Evolutionary conservation across 2,329 filamentous ascomycete species (phyloP).

Genomic region (Penicillium olsonii): DNA sequence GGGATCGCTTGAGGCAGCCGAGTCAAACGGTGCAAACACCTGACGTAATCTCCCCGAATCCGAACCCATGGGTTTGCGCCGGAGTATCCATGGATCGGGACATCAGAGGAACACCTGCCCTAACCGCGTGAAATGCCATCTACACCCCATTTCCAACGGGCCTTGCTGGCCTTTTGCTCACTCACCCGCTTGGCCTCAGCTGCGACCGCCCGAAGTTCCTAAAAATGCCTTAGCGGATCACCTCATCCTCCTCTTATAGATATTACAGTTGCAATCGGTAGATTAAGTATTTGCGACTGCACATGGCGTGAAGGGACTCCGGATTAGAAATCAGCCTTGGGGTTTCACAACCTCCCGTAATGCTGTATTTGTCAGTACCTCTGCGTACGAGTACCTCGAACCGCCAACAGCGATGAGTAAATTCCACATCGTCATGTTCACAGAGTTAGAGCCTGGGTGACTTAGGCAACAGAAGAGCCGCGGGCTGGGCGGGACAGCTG

Average conservation of each 20-base stretch:
- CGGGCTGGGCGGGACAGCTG: constrained; percentile 12
- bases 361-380: not conserved
- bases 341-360: constrained; percentile 7
- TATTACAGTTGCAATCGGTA: constrained; percentile 2
- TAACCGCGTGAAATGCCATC: not conserved
- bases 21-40: constrained; percentile 11
- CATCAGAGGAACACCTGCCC: not conserved
- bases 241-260: not conserved
- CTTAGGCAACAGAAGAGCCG: constrained; percentile 17
- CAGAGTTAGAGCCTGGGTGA: constrained; percentile 6
- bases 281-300: not conserved
- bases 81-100: not conserved
- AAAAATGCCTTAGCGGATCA: not conserved
- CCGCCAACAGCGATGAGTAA: not conserved
- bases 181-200: not conserved
- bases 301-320: constrained; percentile 3
- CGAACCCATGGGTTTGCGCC: constrained; percentile 1
- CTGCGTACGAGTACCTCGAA: not conserved
- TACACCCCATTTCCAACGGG: not conserved
- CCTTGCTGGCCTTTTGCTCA: not conserved
- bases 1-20: not conserved
- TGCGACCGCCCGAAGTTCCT: constrained; percentile 5
- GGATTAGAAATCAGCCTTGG: constrained; percentile 9
- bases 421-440: not conserved
- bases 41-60: constrained; percentile 5